phyloP scores from a whole-genome alignment of 1,284 basidiomycete genomes.

The Microbotryum silenes-acaulis region DNA sequence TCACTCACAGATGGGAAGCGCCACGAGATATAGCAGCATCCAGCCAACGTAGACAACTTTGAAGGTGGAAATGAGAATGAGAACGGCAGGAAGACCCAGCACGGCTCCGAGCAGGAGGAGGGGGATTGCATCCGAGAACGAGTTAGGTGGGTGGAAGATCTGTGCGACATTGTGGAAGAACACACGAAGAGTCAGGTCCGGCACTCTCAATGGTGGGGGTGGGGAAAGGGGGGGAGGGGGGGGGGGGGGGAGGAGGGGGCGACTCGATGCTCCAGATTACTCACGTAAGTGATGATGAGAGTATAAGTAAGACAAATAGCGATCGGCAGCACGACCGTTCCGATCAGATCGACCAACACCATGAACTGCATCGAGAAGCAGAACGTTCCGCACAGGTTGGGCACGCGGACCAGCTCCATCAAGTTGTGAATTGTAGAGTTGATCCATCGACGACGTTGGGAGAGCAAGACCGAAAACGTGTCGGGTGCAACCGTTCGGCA shows the following conservation, averaged over 20 bases:
- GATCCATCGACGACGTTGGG: constrained; percentile 98
- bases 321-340: constrained; percentile 89
- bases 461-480: constrained; percentile 84
- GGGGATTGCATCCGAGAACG: constrained; percentile 89
- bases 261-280: neutral
- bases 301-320: constrained; percentile 88
- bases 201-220: too few relatives aligned
- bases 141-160: constrained; percentile 68
- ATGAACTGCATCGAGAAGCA: constrained; percentile 60
- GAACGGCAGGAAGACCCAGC: constrained; percentile 82
- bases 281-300: constrained; percentile 61
- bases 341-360: constrained; percentile 95
- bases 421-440: constrained; percentile 99
- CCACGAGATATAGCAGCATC: constrained; percentile 91
- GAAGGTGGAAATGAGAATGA: constrained; percentile 87
- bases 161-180: constrained; percentile 34
- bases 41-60: constrained; percentile 94
- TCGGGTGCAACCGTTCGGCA: constrained; percentile 96
- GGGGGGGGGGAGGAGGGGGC: neutral
- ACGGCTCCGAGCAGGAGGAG: constrained; percentile 81
- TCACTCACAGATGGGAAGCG: constrained; percentile 63
- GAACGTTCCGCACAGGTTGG: constrained; percentile 64
- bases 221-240: too few relatives aligned
- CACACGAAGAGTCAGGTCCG: neutral
- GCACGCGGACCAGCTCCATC: constrained; percentile 96